phyloP scores from a whole-genome alignment of 2,329 filamentous ascomycete species.

The Trichoderma semiorbis region DNA sequence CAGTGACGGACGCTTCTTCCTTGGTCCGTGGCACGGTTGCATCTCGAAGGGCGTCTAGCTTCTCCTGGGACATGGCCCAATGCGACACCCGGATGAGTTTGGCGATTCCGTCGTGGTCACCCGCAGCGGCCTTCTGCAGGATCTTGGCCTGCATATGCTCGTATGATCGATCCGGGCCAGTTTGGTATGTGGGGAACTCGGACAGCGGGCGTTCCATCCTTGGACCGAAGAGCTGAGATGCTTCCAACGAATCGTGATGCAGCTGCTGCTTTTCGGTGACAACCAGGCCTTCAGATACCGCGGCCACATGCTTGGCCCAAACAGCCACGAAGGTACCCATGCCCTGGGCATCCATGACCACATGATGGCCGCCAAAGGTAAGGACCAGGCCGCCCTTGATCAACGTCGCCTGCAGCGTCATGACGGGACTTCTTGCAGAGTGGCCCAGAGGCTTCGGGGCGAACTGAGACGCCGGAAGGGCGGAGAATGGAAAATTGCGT shows the following conservation, averaged over 20 bases:
- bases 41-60: conserved; percentile 12
- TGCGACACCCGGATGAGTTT: conserved; percentile 16
- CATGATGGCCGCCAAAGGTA: conserved; percentile 18
- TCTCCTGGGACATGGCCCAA: conserved; percentile 14
- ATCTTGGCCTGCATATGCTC: conserved; percentile 16
- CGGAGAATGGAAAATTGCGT: conserved; percentile 15
- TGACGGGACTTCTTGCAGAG: conserved; percentile 11
- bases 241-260: conserved; percentile 5
- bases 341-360: conserved; percentile 19
- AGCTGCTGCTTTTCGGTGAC: conserved; percentile 7
- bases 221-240: conserved; percentile 5
- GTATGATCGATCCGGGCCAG: conserved; percentile 13
- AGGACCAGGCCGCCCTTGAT: conserved; percentile 18
- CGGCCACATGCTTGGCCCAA: conserved; percentile 17
- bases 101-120: conserved; percentile 11
- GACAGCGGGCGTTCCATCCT: conserved; percentile 13
- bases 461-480: conserved; percentile 11
- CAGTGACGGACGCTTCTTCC: conserved; percentile 11
- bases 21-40: conserved; percentile 6
- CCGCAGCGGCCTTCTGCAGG: conserved; percentile 13
- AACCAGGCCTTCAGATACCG: conserved; percentile 3
- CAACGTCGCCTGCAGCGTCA: conserved; percentile 17
- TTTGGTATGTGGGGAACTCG: conserved; percentile 12
- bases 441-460: conserved; percentile 13
- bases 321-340: conserved; percentile 17